phyloP scores from a whole-genome alignment of 2,329 filamentous ascomycete genomes.

The Tympanopsis confertula region DNA sequence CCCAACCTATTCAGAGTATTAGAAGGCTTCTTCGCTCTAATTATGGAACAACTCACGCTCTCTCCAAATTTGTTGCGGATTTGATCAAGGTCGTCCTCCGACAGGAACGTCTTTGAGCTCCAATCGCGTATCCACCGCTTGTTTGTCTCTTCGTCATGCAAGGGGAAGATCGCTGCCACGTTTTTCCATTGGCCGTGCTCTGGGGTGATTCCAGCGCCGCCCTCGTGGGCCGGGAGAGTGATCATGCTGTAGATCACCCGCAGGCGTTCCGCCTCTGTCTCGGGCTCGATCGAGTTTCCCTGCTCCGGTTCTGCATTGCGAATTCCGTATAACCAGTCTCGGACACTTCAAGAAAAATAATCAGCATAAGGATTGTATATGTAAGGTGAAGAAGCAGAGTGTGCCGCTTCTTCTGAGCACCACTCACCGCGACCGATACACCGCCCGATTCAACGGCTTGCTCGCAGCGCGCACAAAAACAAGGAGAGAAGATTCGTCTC shows the following conservation, averaged over 20 bases:
- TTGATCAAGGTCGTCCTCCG: not conserved
- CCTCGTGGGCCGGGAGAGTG: not conserved
- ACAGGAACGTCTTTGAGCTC: slow-evolving; percentile 1
- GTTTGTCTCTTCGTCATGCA: slow-evolving; percentile 1
- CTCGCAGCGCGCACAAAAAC: not conserved
- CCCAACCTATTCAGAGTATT: not conserved
- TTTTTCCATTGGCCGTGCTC: not conserved
- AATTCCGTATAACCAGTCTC: not conserved
- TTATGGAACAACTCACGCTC: not conserved
- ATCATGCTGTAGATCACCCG: not conserved
- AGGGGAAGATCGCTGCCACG: not conserved
- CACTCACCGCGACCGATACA: not conserved
- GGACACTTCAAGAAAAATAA: not conserved
- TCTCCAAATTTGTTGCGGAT: not conserved
- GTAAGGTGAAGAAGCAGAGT: not conserved
- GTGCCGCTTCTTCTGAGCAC: no score
- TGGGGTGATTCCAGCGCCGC: not conserved
- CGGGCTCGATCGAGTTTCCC: not conserved
- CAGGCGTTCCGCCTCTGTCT: not conserved
- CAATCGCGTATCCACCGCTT: not conserved
- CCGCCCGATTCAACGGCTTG: not conserved
- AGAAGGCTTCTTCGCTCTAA: not conserved
- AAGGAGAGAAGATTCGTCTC: not conserved
- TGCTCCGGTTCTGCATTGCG: not conserved
- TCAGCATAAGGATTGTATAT: not conserved